phyloP scores from a whole-genome alignment of 805 yeast genomes.

The Candida piceae region DNA sequence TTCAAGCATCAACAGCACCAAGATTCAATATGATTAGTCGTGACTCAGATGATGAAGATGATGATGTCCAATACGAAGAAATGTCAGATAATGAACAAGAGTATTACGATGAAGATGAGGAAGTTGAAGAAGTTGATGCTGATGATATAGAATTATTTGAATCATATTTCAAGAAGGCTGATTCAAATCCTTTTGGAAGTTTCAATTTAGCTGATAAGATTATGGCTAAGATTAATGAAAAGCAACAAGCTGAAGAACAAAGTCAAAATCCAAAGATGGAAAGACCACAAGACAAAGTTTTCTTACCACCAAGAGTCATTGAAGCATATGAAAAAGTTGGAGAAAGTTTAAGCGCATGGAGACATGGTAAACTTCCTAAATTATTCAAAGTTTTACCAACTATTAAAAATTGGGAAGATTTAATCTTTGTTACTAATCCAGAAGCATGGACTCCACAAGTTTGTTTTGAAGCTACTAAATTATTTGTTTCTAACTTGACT shows the following conservation, averaged over 20 bases:
- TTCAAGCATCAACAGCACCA: conserved; percentile 21
- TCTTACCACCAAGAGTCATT: conserved; percentile 93
- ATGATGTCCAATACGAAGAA: conserved; percentile 25
- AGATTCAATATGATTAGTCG: conserved; percentile 29
- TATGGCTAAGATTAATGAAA: conserved; percentile 81
- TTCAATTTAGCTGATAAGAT: conserved; percentile 87
- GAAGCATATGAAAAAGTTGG: conserved; percentile 94
- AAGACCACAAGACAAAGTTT: conserved; percentile 64
- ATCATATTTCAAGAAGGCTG: conserved; percentile 49
- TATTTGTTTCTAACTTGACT: conserved; percentile 84
- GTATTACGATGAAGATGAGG: conserved; percentile 46
- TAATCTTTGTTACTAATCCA: conserved; percentile 88
- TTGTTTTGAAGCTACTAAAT: conserved; percentile 87
- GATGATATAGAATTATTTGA: conserved; percentile 84
- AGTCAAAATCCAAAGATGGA: conserved; percentile 19
- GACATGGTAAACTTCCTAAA: conserved; percentile 95
- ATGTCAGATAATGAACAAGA: conserved; percentile 35
- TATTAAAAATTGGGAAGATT: conserved; percentile 92
- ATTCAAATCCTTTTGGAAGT: conserved; percentile 34
- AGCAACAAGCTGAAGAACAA: conserved; percentile 32
- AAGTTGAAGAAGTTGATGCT: conserved; percentile 58
- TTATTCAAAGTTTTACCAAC: conserved; percentile 93
- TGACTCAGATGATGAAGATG: conserved; percentile 32
- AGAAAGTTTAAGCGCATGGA: conserved; percentile 76
- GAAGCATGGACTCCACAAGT: conserved; percentile 94